A percentile compares a stretch with the other conserved stretches of the same genome.
phyloP scores from a whole-genome alignment of 805 yeast species.

The Ogataea siamensis region DNA sequence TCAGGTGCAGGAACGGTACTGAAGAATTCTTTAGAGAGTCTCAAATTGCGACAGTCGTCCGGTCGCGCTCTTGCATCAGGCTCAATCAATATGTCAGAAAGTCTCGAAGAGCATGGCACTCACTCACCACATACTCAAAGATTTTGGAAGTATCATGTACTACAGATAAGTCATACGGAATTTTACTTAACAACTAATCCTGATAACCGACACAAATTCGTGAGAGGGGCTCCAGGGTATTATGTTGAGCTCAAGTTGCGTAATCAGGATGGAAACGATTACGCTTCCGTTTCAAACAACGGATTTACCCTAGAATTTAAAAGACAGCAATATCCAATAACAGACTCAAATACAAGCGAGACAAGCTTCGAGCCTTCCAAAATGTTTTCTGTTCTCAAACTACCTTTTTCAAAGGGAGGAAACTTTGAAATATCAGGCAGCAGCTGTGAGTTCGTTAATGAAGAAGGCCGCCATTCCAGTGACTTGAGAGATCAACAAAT shows the following conservation, averaged over 20 bases:
- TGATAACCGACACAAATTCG: conserved; percentile 53
- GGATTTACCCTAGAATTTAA: conserved; percentile 36
- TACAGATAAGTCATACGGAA: conserved; percentile 48
- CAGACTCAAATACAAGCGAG: conserved; percentile 8
- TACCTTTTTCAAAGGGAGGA: conserved; percentile 21
- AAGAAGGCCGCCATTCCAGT: conserved; percentile 1
- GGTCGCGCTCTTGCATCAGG: neutral
- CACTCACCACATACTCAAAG: conserved; percentile 18
- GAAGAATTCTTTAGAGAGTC: conserved; percentile 5
- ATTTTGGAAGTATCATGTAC: conserved; percentile 64
- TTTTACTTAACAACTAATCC: conserved; percentile 69
- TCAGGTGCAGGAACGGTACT: conserved; percentile 4
- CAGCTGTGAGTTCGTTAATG: conserved; percentile 19
- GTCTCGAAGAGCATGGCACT: conserved; percentile 1
- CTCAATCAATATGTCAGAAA: neutral
- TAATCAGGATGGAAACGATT: conserved; percentile 5
- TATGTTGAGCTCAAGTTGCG: conserved; percentile 42
- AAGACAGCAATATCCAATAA: conserved; percentile 21
- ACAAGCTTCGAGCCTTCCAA: conserved; percentile 12
- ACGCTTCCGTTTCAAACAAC: conserved; percentile 18
- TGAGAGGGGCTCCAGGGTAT: conserved; percentile 63
- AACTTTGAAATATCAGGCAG: conserved; percentile 17
- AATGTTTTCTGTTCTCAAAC: conserved; percentile 27
- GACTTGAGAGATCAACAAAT: neutral
- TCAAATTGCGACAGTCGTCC: conserved; percentile 4